Percentiles rank a stretch among this genome's conserved stretches.
phyloP scores from a whole-genome alignment of 768 basidiomycete species.

The Boletus insuetus region DNA sequence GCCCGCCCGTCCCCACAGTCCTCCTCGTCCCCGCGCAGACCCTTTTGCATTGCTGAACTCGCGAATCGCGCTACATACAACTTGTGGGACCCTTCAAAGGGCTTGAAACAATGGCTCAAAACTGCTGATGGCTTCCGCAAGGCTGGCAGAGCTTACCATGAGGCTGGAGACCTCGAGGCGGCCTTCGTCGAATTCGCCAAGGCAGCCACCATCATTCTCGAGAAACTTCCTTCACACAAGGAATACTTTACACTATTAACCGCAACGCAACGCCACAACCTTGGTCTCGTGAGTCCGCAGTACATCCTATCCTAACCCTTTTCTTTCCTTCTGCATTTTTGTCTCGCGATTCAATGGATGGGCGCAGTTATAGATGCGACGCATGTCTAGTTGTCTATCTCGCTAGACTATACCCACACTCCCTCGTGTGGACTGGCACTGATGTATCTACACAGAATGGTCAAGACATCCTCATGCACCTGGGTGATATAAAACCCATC shows the following conservation, averaged over 20 bases:
- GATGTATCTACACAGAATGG: slow-evolving; percentile 52
- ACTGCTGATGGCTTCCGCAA: slow-evolving; percentile 61
- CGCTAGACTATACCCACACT: background rate
- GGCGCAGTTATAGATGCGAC: background rate
- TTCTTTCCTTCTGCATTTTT: background rate
- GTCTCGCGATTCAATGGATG: slow-evolving; percentile 5
- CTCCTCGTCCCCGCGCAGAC: slow-evolving; percentile 34
- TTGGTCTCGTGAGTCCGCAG: slow-evolving; percentile 60
- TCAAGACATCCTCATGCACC: slow-evolving; percentile 65
- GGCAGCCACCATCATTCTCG: slow-evolving; percentile 75
- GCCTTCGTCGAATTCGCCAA: slow-evolving; percentile 71
- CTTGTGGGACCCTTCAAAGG: slow-evolving; percentile 54
- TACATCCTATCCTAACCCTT: background rate
- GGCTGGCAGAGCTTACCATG: slow-evolving; percentile 46
- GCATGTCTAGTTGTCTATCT: background rate
- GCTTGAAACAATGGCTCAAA: slow-evolving; percentile 66
- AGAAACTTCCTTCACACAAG: slow-evolving; percentile 71
- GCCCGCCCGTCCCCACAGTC: slow-evolving; percentile 15
- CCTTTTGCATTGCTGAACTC: slow-evolving; percentile 63
- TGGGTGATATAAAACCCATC: slow-evolving; percentile 61
- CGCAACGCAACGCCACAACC: slow-evolving; percentile 58
- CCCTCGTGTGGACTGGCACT: slow-evolving; percentile 9
- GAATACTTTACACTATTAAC: slow-evolving; percentile 60
- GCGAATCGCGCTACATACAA: slow-evolving; percentile 57
- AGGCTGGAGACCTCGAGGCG: slow-evolving; percentile 58